Base-by-base conservation (phyloP, 2,329 filamentous ascomycete species). In the Aspergillus costaricaensis region DNA sequence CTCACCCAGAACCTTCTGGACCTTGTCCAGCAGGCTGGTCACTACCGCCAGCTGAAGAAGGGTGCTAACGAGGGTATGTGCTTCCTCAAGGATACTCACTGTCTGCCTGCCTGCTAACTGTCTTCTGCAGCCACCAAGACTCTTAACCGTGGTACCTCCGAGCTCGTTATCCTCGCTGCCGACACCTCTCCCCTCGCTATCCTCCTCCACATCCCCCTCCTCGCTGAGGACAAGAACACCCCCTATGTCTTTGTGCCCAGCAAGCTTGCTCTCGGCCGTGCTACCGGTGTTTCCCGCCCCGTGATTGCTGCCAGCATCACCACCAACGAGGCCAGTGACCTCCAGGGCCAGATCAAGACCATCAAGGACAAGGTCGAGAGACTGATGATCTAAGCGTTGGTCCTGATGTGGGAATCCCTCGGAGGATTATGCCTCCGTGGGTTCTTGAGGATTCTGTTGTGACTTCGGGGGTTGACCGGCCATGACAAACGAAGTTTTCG, bases 331-430 rank as follows among this genome's bases (percentile, higher is more conserved):
- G 90, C 89, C 41, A 91, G 87, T 72, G 93, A 97, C 79, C 84
- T 98, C 62, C 91, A 89, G 78, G 86, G 86, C 73, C 92, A 96
- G 84, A 97, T 98, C 79, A 86, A 90, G 71, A 85, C 88, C 67
- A 84, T 97, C 74, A 96, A 94, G 84, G 91, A 96, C 80, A 96
- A 96, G 87, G 91, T 98, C 58, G 94, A 98, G 85, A 87, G 93
- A 71, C 85, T 97, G 69, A 92, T 94, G 83, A 96, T 97, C 81
- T 97, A 89, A 86, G 25, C 9, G 25, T 25, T 50, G 47, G 25
- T 32, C 47, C 7, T 25, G 25, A 15, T 30, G 17, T 50, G 47
- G n/a, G 10, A 9, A 12, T 5, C 47, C 23, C 7, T 19, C 2
- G 27, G 25, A 30, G 25, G 47, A 30, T 30, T 6, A 10, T 49